Evolutionary conservation across 805 yeast species (phyloP).

Genomic region (Grigorovia humatica): DNA sequence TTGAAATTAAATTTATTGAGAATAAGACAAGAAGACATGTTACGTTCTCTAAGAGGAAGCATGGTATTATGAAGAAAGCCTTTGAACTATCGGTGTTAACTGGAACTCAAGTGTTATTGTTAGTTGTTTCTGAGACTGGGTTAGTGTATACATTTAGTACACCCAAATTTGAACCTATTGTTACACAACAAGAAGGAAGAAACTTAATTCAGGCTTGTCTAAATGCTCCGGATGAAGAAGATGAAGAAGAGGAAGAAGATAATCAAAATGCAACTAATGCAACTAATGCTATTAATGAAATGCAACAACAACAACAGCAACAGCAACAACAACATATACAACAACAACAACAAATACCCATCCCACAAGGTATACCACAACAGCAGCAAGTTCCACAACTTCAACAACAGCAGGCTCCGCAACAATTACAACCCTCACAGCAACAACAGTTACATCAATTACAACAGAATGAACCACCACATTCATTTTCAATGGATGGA

Average conservation of each 20-base stretch:
- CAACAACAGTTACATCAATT: conserved; percentile 2
- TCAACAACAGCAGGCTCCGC: conserved; percentile 6
- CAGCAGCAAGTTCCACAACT: conserved; percentile 6
- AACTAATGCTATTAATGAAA: conserved; percentile 4
- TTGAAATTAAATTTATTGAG: conserved; percentile 93
- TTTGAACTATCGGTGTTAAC: conserved; percentile 93
- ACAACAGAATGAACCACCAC: conserved; percentile 17
- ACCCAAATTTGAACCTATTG: conserved; percentile 97
- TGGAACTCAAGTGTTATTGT: conserved; percentile 89
- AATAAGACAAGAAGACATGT: conserved; percentile 97
- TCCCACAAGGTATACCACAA: conserved; percentile 1
- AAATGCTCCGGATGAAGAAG: conserved; percentile 87
- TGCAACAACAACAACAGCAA: neutral
- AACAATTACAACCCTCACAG: conserved; percentile 4
- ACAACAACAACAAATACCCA: conserved; percentile 2
- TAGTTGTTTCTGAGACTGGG: conserved; percentile 98
- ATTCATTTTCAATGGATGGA: conserved; percentile 28
- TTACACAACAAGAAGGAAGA: conserved; percentile 94
- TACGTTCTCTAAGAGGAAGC: conserved; percentile 95
- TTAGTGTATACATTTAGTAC: conserved; percentile 96
- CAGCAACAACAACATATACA: conserved; percentile 1
- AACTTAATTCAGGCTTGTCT: conserved; percentile 93
- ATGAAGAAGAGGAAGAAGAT: conserved; percentile 57
- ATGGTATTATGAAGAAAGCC: conserved; percentile 99
- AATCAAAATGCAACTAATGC: conserved; percentile 30